Base-by-base conservation (phyloP, 2,329 filamentous ascomycete genomes). In the Fusarium aywerte region DNA sequence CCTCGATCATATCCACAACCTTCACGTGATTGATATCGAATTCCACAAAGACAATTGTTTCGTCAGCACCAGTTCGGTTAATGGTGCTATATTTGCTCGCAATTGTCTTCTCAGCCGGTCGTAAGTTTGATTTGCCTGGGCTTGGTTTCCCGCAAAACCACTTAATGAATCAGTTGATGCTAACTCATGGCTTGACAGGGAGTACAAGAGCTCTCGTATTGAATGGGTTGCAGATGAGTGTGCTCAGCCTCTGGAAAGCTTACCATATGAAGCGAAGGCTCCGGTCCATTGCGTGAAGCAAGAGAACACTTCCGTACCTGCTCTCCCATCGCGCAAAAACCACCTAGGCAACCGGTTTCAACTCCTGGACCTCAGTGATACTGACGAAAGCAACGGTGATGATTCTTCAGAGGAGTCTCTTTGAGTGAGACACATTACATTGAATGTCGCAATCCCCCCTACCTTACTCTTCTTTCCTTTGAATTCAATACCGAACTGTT, bases 1-100 rank as follows among this genome's bases (percentile, higher is more conserved):
- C 70, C 83, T 96, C 35, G 90, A 93, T 23, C 92, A 96, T 75
- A 95, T 96, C 62, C 89, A 95, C 80, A 92, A 92, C 64, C 83
- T 96, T 2, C 81, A 90, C 21, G 85, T 96, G 12, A 82, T 96
- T 71, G 85, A 85, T 40, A 79, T 96, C 42, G 78, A 79, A 9
- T 90, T 91, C 75, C 77, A 79, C 4, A 80, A 83, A 18, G 82
- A 83, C 5, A 86, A 88, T 75, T 90, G 86, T 59, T 87, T 87
- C 75, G 87, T 96, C 67, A 89, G 86, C 55, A 92, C 90, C 9
- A 96, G 94, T 76, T 93, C 92, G 1, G 84, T 96, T 11, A 85
- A 90, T 72, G 89, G 90, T 64, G 90, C 92, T 12, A 84, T 92
- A 51, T 92, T 90, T 77, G 92, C 92, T 10, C 86, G 87, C 18